These are phyloP conservation scores for Candida labiduridarum DNA, from an alignment of 1,139 yeast species.

Conservation along the genomic window DNA sequence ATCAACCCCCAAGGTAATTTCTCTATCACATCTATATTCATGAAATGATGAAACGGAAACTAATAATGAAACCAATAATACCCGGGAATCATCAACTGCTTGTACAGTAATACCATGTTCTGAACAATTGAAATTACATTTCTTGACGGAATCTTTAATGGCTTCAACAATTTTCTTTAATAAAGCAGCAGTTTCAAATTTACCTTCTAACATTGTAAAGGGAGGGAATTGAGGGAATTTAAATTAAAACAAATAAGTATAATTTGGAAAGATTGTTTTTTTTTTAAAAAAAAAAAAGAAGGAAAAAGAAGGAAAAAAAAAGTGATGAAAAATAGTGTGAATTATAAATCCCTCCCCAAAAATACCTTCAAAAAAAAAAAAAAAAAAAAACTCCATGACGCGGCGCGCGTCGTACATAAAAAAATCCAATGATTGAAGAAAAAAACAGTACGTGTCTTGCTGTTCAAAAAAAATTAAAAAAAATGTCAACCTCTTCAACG, in stretches of 20 bases:
- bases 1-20: constrained; percentile 89
- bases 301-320: neutral
- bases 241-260: no score
- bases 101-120: constrained; percentile 94
- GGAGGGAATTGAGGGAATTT: no score
- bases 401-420: neutral
- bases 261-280: neutral
- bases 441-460: neutral
- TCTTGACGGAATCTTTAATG: constrained; percentile 88
- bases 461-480: neutral
- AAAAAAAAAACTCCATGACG: neutral
- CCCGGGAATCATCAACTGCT: constrained; percentile 98
- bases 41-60: constrained; percentile 90
- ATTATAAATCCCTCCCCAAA: neutral
- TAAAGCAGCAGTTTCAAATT: constrained; percentile 89
- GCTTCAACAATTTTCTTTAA: constrained; percentile 92
- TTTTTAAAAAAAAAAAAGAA: constrained; percentile 1
- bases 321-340: neutral
- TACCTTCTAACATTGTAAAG: constrained; percentile 88
- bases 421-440: neutral
- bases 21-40: constrained; percentile 94
- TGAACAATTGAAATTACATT: constrained; percentile 95
- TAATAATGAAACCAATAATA: constrained; percentile 82
- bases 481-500: no score
- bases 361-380: neutral